These are phyloP conservation scores for Saccharum officinarum DNA, from an alignment of 176 grass and related monocot species.

Conservation along the genomic window DNA sequence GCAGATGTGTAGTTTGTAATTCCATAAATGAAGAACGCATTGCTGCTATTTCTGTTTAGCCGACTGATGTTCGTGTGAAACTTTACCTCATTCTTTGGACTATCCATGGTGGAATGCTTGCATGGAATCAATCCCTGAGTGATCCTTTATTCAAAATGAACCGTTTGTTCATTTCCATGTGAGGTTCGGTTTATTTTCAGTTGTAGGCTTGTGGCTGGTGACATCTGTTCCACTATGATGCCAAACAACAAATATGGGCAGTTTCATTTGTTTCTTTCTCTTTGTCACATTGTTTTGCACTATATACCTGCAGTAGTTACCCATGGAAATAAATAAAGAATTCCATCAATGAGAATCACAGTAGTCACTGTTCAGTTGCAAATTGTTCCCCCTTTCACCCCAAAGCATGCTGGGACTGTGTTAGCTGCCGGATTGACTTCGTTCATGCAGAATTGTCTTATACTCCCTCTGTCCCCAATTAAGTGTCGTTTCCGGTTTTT, in stretches of 20 bases:
- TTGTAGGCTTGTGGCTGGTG: background rate
- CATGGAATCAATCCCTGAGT: background rate
- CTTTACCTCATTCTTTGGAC: background rate
- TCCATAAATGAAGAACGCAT: constrained; percentile 21
- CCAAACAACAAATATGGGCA: background rate
- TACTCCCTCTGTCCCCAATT: too few species aligned
- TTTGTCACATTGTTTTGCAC: background rate
- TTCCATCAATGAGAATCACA: background rate
- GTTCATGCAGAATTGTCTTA: too few species aligned
- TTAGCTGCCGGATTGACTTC: too few species aligned
- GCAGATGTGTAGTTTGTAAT: constrained; percentile 12
- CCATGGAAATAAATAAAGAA: background rate
- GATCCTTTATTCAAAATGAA: background rate
- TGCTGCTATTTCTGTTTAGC: background rate
- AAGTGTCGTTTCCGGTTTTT: too few species aligned
- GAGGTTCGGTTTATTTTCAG: background rate
- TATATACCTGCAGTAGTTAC: background rate
- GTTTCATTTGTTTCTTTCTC: background rate
- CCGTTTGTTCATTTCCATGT: background rate
- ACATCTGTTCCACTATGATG: background rate
- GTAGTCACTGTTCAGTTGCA: background rate
- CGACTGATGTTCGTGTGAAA: background rate
- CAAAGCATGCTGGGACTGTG: too few species aligned
- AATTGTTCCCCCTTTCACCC: background rate
- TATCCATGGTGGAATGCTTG: background rate